Base-by-base conservation (phyloP, 163 green algal genomes). In the Picocystis sp. region DNA sequence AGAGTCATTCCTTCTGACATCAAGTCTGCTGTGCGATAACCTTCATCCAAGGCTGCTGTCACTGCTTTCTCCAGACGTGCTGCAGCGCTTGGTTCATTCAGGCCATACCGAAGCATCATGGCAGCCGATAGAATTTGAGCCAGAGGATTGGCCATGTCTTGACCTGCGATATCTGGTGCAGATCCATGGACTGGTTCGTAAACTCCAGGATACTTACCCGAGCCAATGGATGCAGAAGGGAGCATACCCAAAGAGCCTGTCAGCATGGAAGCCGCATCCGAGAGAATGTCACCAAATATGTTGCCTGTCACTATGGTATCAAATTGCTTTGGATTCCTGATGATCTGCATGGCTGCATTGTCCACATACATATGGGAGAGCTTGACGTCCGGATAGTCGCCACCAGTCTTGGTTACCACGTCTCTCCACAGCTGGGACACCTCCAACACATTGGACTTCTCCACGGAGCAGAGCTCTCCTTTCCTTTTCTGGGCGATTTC, bases 261-360 rank as follows among this genome's bases (percentile, higher is more conserved):
- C 19, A 98, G 72, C 84, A 96, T 95, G 57, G 86, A 91, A 0
- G 87, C 89, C 63, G 87, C 86, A 59, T 98, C 90, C 1, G 86
- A 96, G 19, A 98, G 65, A 56, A 98, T 98, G 78, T 98, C 90
- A 19, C 90, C 90, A 66, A 97, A 98, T 56, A 98, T 88, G 77
- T 98, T 98, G 63, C 83, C 81, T 15, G 90, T 97, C n/a, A 98
- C 78, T 21, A 98, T 87, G 1, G 83, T 89, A 69, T 98, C 90
- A 62, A 98, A 96, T 45, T 80, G 77, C 55, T 75, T 80, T 22
- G 80, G 81, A 61, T 87, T 87, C 29, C 57, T 62, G 51, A 80
- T 69, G 29, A 83, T 59, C 64, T 83, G 73, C 90, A 98, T 98
- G 50, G 86, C 84, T 14, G 84, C 83, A 57, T 96, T 95, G 75